Conservation (phyloP, 2,329 filamentous ascomycete species). For the Stagonosporopsis vannaccii region DNA sequence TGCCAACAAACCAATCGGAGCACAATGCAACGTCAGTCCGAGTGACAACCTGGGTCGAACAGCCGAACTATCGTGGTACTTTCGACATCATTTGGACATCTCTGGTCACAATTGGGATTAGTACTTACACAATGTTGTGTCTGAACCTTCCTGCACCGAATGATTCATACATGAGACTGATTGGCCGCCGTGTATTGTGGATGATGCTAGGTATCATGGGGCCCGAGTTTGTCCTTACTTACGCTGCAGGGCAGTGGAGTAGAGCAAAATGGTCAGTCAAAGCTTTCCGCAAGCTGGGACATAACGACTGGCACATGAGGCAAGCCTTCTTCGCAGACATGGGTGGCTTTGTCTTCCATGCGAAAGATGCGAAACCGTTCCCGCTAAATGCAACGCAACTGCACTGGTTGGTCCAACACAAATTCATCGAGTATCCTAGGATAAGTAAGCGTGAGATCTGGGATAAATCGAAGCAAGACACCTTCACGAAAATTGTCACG, state of each 20-base stretch:
- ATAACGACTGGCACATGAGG: slow-evolving; percentile 20
- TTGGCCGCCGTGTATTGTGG: slow-evolving; percentile 9
- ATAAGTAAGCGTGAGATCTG: slow-evolving; percentile 13
- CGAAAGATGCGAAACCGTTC: slow-evolving; percentile 6
- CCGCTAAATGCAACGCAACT: slow-evolving; percentile 18
- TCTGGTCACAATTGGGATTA: slow-evolving; percentile 23
- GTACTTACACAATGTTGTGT: slow-evolving; percentile 24
- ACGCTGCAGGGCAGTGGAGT: slow-evolving; percentile 22
- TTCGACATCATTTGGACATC: slow-evolving; percentile 28
- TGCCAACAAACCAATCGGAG: neutral
- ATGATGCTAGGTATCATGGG: slow-evolving; percentile 17
- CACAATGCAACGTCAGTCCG: neutral
- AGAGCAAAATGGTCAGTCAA: slow-evolving; percentile 19
- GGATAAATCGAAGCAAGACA: slow-evolving; percentile 29
- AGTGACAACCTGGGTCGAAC: slow-evolving; percentile 20
- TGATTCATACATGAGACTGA: slow-evolving; percentile 10
- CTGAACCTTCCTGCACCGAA: slow-evolving; percentile 18
- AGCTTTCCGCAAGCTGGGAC: slow-evolving; percentile 10
- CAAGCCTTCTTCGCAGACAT: slow-evolving; percentile 25
- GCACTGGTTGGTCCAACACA: slow-evolving; percentile 11
- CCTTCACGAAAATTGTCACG: slow-evolving; percentile 24
- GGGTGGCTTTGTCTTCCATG: slow-evolving; percentile 23
- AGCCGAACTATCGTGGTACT: slow-evolving; percentile 22
- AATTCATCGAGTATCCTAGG: slow-evolving; percentile 11
- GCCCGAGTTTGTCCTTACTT: slow-evolving; percentile 19